Evolutionary conservation across 805 yeast species (phyloP), one percentile per base, ranked within the genome.

Genomic region (Schwanniomyces sp.): DNA sequence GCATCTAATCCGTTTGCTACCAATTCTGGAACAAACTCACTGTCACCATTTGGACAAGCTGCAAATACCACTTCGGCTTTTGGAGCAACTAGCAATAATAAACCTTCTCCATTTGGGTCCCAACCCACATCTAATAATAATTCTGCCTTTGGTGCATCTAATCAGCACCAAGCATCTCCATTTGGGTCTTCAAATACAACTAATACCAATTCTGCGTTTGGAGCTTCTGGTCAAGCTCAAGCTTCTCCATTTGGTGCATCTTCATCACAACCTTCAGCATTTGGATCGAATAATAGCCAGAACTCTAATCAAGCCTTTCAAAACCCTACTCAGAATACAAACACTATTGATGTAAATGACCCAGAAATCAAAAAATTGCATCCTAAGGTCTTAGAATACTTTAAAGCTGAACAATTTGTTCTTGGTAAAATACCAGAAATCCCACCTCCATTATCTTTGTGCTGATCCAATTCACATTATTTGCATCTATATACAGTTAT

Each of bases 341-440:
- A 29, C 7, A 6, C 47, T 14, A 18, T 36, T 3, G 43, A 14
- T 37, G 62, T 60, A 4, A 66, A 61, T 21, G 58, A 58, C 8
- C 52, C 62, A 0, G 55, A 55, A 2, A 55, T 64, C 4, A 70
- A 66, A 0, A 79, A 76, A 3, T 54, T 83, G 3, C 66, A 78
- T 41, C 77, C 75, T 4, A 66, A 57, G 2, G 71, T 82, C 0
- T 41, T 70, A 8, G 69, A 65, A 5, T 75, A 76, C 18, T 89
- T 87, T 60, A 59, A 72, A 51, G 70, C 79, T 0, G 53, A 58
- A 0, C 45, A 49, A 4, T 87, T 87, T 53, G 58, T 63, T n/a
- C 56, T 86, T 28, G 92, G 91, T 0, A 64, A 66, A 24, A 80
- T 87, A 2, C 95, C 95, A 0, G 92, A 86, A 49, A 56, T 81